A percentile compares a stretch with the other conserved stretches of the same genome.
Conservation (phyloP, 345 rosid species). For the Ailanthus altissimus region DNA sequence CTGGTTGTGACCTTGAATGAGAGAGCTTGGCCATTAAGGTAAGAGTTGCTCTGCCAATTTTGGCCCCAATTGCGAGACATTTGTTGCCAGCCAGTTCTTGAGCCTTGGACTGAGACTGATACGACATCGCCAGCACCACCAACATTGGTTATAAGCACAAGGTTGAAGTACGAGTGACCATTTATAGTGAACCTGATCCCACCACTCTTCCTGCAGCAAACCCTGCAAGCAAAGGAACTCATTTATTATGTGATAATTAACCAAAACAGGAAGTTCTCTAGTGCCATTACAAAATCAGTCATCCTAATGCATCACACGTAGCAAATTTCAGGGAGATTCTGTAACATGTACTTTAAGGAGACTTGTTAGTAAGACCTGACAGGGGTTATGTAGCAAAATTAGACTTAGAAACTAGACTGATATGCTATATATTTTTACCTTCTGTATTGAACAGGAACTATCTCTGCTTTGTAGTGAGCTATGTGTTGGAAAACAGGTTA, state of each 20-base stretch:
- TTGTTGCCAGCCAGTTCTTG: constrained; percentile 28
- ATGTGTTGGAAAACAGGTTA: constrained; percentile 40
- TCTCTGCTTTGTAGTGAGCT: constrained; percentile 38
- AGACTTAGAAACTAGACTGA: neutral
- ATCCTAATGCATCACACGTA: neutral
- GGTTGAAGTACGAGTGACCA: constrained; percentile 34
- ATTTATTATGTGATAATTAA: neutral
- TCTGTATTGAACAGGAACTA: constrained; percentile 37
- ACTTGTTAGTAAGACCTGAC: too few relatives aligned
- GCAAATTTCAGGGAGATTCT: neutral
- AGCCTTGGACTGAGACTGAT: constrained; percentile 24
- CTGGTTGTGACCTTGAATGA: constrained; percentile 29
- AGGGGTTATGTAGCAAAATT: neutral
- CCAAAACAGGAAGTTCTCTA: neutral
- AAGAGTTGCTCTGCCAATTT: constrained; percentile 33
- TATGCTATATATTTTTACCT: constrained; percentile 18
- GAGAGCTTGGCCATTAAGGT: constrained; percentile 33
- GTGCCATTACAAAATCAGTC: neutral
- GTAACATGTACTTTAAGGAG: neutral
- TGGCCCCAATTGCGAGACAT: constrained; percentile 36
- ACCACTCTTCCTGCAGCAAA: constrained; percentile 23
- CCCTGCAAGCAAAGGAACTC: constrained; percentile 19
- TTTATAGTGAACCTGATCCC: constrained; percentile 33
- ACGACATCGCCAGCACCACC: constrained; percentile 37
- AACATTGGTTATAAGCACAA: constrained; percentile 30